A percentile compares a stretch with the other conserved stretches of the same genome.
phyloP scores from a whole-genome alignment of 139 green algal species.

The Coccomyxa sp. region DNA sequence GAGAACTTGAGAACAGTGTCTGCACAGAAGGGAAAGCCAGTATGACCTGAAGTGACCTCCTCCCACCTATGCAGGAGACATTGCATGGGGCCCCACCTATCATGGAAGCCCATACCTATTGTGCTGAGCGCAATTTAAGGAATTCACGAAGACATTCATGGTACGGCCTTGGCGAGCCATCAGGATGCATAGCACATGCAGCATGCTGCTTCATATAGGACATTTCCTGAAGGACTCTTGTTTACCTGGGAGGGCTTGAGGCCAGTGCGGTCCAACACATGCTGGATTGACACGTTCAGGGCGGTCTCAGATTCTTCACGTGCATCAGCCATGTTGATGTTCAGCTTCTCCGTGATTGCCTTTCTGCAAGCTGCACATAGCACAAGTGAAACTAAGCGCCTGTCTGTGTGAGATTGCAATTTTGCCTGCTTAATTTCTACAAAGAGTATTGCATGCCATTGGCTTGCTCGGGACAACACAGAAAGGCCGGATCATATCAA shows the following conservation, averaged over 20 bases:
- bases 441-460: background rate
- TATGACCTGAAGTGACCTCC: background rate
- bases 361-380: background rate
- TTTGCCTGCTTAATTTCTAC: too few species aligned
- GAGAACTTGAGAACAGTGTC: background rate
- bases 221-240: background rate
- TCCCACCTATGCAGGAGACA: background rate
- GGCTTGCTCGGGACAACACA: background rate
- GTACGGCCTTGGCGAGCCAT: background rate
- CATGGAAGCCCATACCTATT: background rate
- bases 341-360: background rate
- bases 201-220: background rate
- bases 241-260: conserved; percentile 9
- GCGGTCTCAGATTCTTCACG: conserved; percentile 13
- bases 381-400: too few species aligned
- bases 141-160: background rate
- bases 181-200: background rate
- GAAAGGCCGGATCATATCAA: background rate
- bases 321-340: background rate
- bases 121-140: background rate
- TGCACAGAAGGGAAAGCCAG: background rate
- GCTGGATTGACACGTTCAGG: conserved; percentile 3
- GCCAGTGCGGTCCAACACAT: conserved; percentile 17
- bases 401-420: too few species aligned
- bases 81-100: background rate